These are phyloP conservation scores for Lactarius hatsudake DNA, from an alignment of 768 basidiomycete genomes.

Conservation along the genomic window DNA sequence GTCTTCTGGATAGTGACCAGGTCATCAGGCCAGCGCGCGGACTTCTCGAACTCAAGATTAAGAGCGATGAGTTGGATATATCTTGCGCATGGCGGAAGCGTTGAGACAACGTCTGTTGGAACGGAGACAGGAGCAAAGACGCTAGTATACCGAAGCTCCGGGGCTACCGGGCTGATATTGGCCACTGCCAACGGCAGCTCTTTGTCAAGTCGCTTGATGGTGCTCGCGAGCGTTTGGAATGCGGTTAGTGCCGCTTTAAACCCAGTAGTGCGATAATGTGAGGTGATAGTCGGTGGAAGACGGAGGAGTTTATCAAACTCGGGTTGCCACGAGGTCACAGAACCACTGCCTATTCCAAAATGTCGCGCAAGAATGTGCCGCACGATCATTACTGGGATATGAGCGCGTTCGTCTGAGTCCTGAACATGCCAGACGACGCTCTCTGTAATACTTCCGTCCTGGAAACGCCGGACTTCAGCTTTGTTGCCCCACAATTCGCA, in stretches of 20 bases:
- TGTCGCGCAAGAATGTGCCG: conserved; percentile 72
- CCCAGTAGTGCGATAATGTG: conserved; percentile 43
- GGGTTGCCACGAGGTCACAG: conserved; percentile 56
- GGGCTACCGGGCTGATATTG: conserved; percentile 71
- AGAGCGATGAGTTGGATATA: conserved; percentile 71
- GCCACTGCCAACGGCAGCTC: conserved; percentile 74
- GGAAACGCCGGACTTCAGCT: conserved; percentile 90
- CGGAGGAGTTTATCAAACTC: conserved; percentile 57
- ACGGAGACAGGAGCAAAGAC: conserved; percentile 79
- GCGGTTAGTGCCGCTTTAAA: conserved; percentile 74
- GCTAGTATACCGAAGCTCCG: conserved; percentile 78
- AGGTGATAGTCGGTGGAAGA: conserved; percentile 54
- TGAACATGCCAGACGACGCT: conserved; percentile 96
- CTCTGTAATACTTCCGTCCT: conserved; percentile 89
- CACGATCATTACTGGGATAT: conserved; percentile 74
- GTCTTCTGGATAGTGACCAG: conserved; percentile 88
- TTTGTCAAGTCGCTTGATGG: conserved; percentile 69
- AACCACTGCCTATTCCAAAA: conserved; percentile 58
- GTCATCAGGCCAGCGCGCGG: conserved; percentile 93
- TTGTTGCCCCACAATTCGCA: conserved; percentile 87
- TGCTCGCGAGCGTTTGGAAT: conserved; percentile 74
- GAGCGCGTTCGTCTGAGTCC: conserved; percentile 72
- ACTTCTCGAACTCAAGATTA: conserved; percentile 88
- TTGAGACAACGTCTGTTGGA: conserved; percentile 47
- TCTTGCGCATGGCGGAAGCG: conserved; percentile 56